These are phyloP conservation scores for Aspergillus ustus DNA, from an alignment of 2,329 filamentous ascomycete species.

Conservation along the genomic window DNA sequence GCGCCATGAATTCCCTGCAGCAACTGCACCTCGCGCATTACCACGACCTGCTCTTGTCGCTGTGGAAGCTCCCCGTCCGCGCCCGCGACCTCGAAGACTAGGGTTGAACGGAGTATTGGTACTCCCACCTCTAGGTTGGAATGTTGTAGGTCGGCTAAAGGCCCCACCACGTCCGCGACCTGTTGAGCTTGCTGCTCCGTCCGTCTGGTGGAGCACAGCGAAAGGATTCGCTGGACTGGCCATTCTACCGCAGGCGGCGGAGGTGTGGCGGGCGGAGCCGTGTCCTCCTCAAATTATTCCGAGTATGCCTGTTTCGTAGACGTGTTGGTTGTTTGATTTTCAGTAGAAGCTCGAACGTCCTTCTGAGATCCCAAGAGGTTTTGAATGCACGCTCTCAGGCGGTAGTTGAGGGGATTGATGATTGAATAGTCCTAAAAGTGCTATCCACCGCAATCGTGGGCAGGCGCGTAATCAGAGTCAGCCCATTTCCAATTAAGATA, in stretches of 20 bases:
- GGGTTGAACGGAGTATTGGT: constrained; percentile 20
- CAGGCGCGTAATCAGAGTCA: constrained; percentile 29
- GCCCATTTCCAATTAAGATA: constrained; percentile 18
- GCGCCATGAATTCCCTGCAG: constrained; percentile 25
- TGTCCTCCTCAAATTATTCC: constrained; percentile 11
- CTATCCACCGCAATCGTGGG: constrained; percentile 24
- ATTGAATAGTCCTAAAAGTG: constrained; percentile 20
- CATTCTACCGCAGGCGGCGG: constrained; percentile 36
- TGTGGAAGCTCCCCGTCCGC: constrained; percentile 24
- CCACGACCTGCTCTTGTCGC: constrained; percentile 24
- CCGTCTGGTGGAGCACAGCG: constrained; percentile 31
- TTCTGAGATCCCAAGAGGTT: not conserved
- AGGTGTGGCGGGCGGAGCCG: constrained; percentile 24
- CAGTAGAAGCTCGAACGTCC: not conserved
- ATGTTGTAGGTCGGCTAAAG: constrained; percentile 20
- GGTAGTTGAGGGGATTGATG: constrained; percentile 6
- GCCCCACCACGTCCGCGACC: constrained; percentile 33
- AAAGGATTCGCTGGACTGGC: constrained; percentile 37
- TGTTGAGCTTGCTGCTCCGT: constrained; percentile 28
- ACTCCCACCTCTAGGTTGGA: constrained; percentile 25
- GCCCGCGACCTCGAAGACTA: constrained; percentile 28
- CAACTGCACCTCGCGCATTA: constrained; percentile 25
- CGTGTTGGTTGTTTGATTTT: not conserved
- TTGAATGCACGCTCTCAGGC: not conserved
- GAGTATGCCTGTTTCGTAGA: not conserved